Evolutionary conservation across 2,329 filamentous ascomycete species (phyloP).

Genomic region (Cordyceps fumosorosea): DNA sequence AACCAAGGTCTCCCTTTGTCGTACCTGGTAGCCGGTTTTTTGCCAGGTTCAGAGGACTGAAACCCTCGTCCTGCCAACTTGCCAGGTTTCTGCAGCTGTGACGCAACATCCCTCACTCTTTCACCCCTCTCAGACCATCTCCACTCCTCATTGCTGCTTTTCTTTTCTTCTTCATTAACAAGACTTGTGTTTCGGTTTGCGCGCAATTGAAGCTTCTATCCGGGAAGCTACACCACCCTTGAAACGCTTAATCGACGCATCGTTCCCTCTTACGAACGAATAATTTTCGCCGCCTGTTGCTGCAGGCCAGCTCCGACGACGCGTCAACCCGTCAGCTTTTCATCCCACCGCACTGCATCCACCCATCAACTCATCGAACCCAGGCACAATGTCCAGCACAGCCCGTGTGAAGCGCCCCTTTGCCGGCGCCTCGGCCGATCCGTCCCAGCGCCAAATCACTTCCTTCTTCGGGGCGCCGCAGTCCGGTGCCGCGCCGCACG

Average conservation of each 20-base stretch:
- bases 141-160: slow-evolving; percentile 2
- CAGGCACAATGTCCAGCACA: slow-evolving; percentile 42
- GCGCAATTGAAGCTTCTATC: neutral
- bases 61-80: neutral
- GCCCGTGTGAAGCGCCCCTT: slow-evolving; percentile 54
- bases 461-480: slow-evolving; percentile 47
- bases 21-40: slow-evolving; percentile 3
- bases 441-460: slow-evolving; percentile 56
- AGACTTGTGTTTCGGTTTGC: neutral
- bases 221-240: neutral
- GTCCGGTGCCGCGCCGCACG: slow-evolving; percentile 19
- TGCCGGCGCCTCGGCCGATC: slow-evolving; percentile 51
- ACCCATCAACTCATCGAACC: slow-evolving; percentile 5
- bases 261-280: neutral
- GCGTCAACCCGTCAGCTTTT: neutral
- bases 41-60: neutral
- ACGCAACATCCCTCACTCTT: slow-evolving; percentile 8
- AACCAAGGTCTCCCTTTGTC: neutral
- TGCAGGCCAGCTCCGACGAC: slow-evolving; percentile 8
- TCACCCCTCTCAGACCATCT: slow-evolving; percentile 5
- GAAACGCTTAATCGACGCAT: neutral
- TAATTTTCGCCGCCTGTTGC: neutral
- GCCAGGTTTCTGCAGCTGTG: slow-evolving; percentile 9
- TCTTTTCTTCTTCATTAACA: neutral
- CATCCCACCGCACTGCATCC: neutral